Evolutionary conservation across 2,329 filamentous ascomycete species (phyloP).

Genomic region (Capronia coronata): DNA sequence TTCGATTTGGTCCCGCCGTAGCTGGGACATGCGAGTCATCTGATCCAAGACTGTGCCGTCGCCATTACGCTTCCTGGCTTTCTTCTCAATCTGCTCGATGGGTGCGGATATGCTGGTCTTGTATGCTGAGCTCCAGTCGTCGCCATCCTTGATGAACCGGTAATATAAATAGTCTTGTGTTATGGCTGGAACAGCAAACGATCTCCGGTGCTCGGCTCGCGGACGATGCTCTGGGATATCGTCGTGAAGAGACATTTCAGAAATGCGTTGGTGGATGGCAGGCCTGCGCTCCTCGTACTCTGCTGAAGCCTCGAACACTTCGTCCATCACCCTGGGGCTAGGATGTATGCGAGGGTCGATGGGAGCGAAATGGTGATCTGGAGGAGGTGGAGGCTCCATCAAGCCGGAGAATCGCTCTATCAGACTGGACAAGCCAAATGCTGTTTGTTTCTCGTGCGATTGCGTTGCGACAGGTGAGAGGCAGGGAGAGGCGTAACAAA

Average conservation of each 20-base stretch:
- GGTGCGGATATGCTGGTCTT: constrained; percentile 11
- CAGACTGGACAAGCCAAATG: constrained; percentile 18
- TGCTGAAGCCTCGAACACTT: constrained; percentile 4
- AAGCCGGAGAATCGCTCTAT: background rate
- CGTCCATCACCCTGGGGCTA: constrained; percentile 6
- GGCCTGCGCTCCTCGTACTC: constrained; percentile 20
- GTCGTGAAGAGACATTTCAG: constrained; percentile 16
- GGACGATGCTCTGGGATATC: constrained; percentile 11
- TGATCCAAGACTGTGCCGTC: constrained; percentile 18
- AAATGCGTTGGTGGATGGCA: constrained; percentile 16
- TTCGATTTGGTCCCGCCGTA: constrained; percentile 18
- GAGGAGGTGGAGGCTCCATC: constrained; percentile 22
- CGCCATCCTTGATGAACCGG: constrained; percentile 17
- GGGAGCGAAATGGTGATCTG: constrained; percentile 16
- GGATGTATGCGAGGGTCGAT: constrained; percentile 9
- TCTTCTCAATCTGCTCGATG: constrained; percentile 21
- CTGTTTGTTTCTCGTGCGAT: constrained; percentile 15
- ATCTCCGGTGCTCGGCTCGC: constrained; percentile 8
- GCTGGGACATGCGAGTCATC: constrained; percentile 14
- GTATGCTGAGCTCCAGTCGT: constrained; percentile 17
- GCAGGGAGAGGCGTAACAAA: constrained; percentile 3
- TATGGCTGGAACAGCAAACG: constrained; percentile 4
- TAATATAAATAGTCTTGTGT: constrained; percentile 21
- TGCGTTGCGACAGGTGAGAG: constrained; percentile 11
- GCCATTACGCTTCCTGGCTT: constrained; percentile 13